Percentiles rank a stretch among this genome's conserved stretches.
Conservation (phyloP, 192 early-diverging fungal species). For the Mortierella hygrophila region DNA sequence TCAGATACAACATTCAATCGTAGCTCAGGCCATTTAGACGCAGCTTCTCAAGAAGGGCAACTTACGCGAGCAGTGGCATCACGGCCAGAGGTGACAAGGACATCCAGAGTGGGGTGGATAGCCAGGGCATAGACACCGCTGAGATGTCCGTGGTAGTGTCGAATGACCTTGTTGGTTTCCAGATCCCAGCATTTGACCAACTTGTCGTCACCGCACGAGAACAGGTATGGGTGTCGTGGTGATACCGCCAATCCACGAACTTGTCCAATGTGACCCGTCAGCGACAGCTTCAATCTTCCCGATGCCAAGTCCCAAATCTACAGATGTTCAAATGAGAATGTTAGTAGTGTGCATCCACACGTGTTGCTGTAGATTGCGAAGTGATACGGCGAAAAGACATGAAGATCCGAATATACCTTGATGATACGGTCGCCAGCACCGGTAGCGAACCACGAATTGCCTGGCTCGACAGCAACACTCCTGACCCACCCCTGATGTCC, state of each 20-base stretch:
- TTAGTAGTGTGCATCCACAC: neutral
- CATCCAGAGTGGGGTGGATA: constrained; percentile 94
- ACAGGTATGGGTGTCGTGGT: constrained; percentile 95
- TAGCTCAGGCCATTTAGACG: neutral
- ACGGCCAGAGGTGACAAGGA: constrained; percentile 94
- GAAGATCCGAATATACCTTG: constrained; percentile 70
- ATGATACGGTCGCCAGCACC: constrained; percentile 98
- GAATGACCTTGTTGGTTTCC: constrained; percentile 98
- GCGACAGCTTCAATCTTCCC: constrained; percentile 92
- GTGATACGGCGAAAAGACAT: neutral
- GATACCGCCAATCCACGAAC: constrained; percentile 96
- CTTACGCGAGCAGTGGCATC: constrained; percentile 93
- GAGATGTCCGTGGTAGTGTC: constrained; percentile 98
- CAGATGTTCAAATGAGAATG: constrained; percentile 4
- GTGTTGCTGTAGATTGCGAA: neutral
- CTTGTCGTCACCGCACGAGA: constrained; percentile 98
- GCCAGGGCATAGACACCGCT: constrained; percentile 93
- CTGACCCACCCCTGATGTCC: constrained; percentile 99
- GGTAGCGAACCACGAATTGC: constrained; percentile 98
- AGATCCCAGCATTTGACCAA: constrained; percentile 99
- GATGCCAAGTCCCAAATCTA: constrained; percentile 99
- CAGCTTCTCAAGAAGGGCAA: neutral
- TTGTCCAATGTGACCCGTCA: constrained; percentile 98
- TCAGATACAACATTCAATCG: neutral
- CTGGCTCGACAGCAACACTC: constrained; percentile 91